phyloP scores from a whole-genome alignment of 2,329 filamentous ascomycete species.

The Chaetomium olivaceum region DNA sequence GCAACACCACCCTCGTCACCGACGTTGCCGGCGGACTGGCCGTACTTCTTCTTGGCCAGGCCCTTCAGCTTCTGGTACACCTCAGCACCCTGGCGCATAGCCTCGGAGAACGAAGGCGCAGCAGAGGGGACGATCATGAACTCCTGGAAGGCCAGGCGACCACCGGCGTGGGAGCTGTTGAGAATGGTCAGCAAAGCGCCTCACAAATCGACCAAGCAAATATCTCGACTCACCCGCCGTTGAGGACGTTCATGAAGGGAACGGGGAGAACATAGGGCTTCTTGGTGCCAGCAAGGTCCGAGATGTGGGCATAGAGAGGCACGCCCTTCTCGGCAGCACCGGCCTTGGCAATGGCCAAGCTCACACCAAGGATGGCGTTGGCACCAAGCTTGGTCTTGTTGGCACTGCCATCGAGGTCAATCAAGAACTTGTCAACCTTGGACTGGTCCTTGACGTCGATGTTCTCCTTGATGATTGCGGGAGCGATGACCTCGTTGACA shows the following conservation, averaged over 20 bases:
- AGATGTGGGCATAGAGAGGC: conserved; percentile 84
- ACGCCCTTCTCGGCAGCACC: conserved; percentile 86
- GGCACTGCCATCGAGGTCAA: conserved; percentile 77
- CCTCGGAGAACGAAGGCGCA: conserved; percentile 91
- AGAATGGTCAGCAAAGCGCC: conserved; percentile 38
- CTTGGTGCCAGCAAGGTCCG: conserved; percentile 84
- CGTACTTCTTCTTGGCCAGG: conserved; percentile 99
- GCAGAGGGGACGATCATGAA: conserved; percentile 90
- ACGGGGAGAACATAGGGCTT: conserved; percentile 89
- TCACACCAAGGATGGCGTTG: conserved; percentile 86
- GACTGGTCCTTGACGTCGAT: conserved; percentile 85
- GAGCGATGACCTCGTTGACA: conserved; percentile 79
- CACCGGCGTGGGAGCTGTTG: conserved; percentile 86
- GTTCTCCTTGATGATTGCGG: conserved; percentile 77
- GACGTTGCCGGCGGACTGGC: conserved; percentile 97
- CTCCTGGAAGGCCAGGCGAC: conserved; percentile 91
- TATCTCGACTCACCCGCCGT: conserved; percentile 59
- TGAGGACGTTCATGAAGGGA: conserved; percentile 92
- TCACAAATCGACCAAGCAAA: neutral
- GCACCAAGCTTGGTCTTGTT: conserved; percentile 89
- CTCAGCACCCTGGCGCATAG: conserved; percentile 92
- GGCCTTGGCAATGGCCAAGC: conserved; percentile 82
- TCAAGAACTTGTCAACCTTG: conserved; percentile 81
- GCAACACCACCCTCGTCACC: conserved; percentile 99
- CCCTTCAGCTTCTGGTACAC: conserved; percentile 98